Conservation (phyloP, 2,329 filamentous ascomycete species). For the Zalaria sp. region DNA sequence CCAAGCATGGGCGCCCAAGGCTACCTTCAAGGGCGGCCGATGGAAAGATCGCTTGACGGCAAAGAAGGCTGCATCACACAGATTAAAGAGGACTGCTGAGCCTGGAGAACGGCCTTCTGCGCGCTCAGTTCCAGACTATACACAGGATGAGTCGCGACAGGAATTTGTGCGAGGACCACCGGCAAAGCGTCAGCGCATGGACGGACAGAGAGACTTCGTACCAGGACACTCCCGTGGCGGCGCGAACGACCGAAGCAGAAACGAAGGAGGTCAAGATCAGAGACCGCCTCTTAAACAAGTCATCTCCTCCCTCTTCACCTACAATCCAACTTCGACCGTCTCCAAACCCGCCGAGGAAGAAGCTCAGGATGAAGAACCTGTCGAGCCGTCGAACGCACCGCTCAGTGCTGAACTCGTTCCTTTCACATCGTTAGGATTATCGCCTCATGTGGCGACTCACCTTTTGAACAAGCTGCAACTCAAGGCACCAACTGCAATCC, state of each 20-base stretch:
- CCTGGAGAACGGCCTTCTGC: background rate
- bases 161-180: background rate
- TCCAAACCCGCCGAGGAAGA: constrained; percentile 31
- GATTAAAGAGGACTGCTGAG: constrained; percentile 25
- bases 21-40: constrained; percentile 69
- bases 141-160: background rate
- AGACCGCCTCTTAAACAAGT: constrained; percentile 40
- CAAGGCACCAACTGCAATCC: constrained; percentile 86
- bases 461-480: constrained; percentile 73
- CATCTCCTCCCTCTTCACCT: constrained; percentile 84
- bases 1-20: constrained; percentile 45
- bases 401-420: constrained; percentile 70
- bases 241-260: background rate
- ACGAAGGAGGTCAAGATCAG: background rate
- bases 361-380: constrained; percentile 31
- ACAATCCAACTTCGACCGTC: constrained; percentile 64
- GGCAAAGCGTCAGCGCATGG: constrained; percentile 9
- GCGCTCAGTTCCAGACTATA: background rate
- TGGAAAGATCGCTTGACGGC: constrained; percentile 83
- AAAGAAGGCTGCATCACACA: constrained; percentile 50
- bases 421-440: constrained; percentile 76
- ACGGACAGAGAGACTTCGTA: constrained; percentile 1
- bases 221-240: background rate
- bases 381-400: constrained; percentile 80
- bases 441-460: constrained; percentile 65